A percentile compares a stretch with the other conserved stretches of the same genome.
phyloP scores from a whole-genome alignment of 768 basidiomycete species.

The Psilocybe cubensis region DNA sequence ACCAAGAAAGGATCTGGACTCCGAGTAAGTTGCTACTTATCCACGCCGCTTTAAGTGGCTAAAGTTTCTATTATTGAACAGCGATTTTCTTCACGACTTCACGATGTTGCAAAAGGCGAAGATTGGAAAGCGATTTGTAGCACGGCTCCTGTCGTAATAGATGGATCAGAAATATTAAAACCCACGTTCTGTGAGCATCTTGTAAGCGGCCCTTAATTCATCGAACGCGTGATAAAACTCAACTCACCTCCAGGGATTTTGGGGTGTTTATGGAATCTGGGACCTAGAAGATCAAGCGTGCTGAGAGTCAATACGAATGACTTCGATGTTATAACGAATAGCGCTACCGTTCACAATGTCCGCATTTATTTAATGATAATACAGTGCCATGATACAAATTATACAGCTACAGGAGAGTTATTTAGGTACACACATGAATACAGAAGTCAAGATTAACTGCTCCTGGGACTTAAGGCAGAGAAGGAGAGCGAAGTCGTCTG shows the following conservation, averaged over 20 bases:
- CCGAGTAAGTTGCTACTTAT: slow-evolving; percentile 20
- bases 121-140: slow-evolving; percentile 31
- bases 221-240: neutral
- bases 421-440: too few relatives aligned
- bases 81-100: slow-evolving; percentile 33
- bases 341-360: neutral
- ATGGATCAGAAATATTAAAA: slow-evolving; percentile 20
- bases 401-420: too few relatives aligned
- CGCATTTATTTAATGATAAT: neutral
- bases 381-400: neutral
- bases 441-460: too few relatives aligned
- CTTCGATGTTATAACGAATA: neutral
- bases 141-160: slow-evolving; percentile 31
- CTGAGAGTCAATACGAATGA: slow-evolving; percentile 4
- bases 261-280: slow-evolving; percentile 37
- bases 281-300: slow-evolving; percentile 33
- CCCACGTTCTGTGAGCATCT: slow-evolving; percentile 32
- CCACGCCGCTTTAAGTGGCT: neutral
- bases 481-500: slow-evolving; percentile 66
- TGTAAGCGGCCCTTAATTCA: slow-evolving; percentile 19
- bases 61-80: slow-evolving; percentile 14
- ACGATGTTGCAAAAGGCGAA: slow-evolving; percentile 28
- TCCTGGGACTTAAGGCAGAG: slow-evolving; percentile 9
- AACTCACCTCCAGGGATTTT: slow-evolving; percentile 28
- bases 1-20: slow-evolving; percentile 24